Percentiles rank a stretch among this genome's conserved stretches.
Evolutionary conservation across 2,329 filamentous ascomycete species (phyloP).

Genomic region (Talaromyces amestolkiae): DNA sequence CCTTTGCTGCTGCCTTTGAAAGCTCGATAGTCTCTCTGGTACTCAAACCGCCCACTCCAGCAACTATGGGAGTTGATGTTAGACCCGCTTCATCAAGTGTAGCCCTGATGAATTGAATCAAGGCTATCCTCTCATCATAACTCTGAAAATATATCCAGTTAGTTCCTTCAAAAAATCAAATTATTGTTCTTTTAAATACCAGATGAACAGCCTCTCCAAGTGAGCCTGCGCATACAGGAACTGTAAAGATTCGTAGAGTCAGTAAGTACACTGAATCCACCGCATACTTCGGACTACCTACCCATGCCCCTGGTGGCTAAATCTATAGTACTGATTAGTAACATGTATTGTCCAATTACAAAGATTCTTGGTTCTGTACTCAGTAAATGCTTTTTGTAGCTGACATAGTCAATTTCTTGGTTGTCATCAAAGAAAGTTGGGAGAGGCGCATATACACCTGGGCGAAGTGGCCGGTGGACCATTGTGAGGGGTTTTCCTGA

Average conservation of each 20-base stretch:
- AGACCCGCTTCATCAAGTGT: slow-evolving; percentile 25
- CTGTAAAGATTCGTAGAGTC: slow-evolving; percentile 5
- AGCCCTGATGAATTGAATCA: slow-evolving; percentile 25
- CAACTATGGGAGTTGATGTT: slow-evolving; percentile 24
- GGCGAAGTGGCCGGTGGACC: slow-evolving; percentile 15
- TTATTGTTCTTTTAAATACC: slow-evolving; percentile 13
- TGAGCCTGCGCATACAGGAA: slow-evolving; percentile 27
- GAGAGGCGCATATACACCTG: slow-evolving; percentile 23
- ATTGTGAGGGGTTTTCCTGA: neutral
- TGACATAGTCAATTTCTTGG: slow-evolving; percentile 26
- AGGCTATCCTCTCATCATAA: slow-evolving; percentile 22
- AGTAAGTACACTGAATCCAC: neutral
- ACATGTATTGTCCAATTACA: no score
- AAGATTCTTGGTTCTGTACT: slow-evolving; percentile 17
- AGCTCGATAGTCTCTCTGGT: slow-evolving; percentile 26
- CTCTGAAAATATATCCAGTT: slow-evolving; percentile 13
- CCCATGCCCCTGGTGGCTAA: slow-evolving; percentile 13
- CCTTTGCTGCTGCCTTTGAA: slow-evolving; percentile 22
- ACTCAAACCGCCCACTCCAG: slow-evolving; percentile 25
- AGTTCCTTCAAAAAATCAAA: neutral
- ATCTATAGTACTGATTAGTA: neutral
- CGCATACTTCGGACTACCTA: neutral
- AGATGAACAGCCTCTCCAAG: slow-evolving; percentile 28
- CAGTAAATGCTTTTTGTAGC: slow-evolving; percentile 25
- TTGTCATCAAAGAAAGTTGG: slow-evolving; percentile 24